phyloP scores from a whole-genome alignment of 2,329 filamentous ascomycete species.

The Phyllosticta citribraziliensis region DNA sequence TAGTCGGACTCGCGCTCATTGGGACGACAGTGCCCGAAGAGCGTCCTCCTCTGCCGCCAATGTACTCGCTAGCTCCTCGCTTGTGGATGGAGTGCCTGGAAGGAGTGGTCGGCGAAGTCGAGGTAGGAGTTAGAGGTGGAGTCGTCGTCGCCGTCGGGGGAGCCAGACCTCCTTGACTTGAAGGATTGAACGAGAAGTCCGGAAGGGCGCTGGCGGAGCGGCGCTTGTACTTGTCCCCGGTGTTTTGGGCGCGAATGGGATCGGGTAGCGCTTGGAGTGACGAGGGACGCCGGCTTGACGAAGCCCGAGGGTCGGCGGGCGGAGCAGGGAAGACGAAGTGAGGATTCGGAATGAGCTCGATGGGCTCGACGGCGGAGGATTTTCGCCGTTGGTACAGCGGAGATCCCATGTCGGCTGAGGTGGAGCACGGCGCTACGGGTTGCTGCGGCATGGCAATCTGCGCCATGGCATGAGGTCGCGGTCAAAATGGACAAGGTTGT shows the following conservation, averaged over 20 bases:
- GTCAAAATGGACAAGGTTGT: slow-evolving; percentile 3
- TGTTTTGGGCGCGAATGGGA: slow-evolving; percentile 21
- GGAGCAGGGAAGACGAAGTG: slow-evolving; percentile 40
- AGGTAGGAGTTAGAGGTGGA: slow-evolving; percentile 29
- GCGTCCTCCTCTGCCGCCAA: slow-evolving; percentile 55
- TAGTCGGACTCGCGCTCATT: slow-evolving; percentile 62
- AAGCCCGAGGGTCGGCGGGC: slow-evolving; percentile 19
- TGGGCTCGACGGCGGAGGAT: slow-evolving; percentile 20
- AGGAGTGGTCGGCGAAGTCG: slow-evolving; percentile 33
- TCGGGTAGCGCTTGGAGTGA: slow-evolving; percentile 27
- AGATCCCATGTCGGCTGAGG: slow-evolving; percentile 10
- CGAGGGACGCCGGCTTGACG: slow-evolving; percentile 26
- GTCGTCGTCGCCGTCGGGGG: slow-evolving; percentile 19
- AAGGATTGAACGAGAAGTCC: slow-evolving; percentile 41
- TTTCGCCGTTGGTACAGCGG: slow-evolving; percentile 8
- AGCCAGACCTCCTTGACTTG: slow-evolving; percentile 14
- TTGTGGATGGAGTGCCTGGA: slow-evolving; percentile 54
- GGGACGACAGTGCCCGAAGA: slow-evolving; percentile 39
- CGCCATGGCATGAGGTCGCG: slow-evolving; percentile 21
- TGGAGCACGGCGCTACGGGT: slow-evolving; percentile 20
- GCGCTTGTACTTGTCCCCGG: slow-evolving; percentile 26
- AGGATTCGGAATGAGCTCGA: slow-evolving; percentile 38
- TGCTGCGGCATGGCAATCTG: slow-evolving; percentile 31
- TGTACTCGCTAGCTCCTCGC: slow-evolving; percentile 77
- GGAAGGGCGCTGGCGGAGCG: slow-evolving; percentile 36